phyloP scores from a whole-genome alignment of 2,329 filamentous ascomycete genomes.

The Zymoseptoria ardabiliae region DNA sequence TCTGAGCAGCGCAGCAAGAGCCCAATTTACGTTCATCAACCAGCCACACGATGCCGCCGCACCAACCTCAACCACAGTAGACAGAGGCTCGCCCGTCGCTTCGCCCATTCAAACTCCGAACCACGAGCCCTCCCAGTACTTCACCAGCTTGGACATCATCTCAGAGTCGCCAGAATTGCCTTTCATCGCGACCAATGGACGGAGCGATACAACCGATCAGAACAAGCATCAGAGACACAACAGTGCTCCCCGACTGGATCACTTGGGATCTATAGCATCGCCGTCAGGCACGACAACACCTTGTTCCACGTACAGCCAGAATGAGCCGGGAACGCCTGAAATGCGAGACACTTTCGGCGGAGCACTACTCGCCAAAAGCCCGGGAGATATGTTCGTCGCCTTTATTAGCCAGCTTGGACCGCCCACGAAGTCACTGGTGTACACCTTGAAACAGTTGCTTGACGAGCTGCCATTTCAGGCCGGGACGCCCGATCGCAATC shows the following conservation, averaged over 20 bases:
- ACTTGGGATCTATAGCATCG: background rate
- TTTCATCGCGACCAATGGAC: background rate
- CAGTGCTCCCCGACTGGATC: background rate
- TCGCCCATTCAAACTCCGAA: background rate
- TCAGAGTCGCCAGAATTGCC: conserved; percentile 32
- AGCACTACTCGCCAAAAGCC: conserved; percentile 16
- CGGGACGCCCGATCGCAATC: conserved; percentile 24
- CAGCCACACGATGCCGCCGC: conserved; percentile 38
- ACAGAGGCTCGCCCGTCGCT: background rate
- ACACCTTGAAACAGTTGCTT: conserved; percentile 80
- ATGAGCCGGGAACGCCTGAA: background rate
- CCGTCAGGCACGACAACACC: background rate
- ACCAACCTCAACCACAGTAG: background rate
- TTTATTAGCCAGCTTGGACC: conserved; percentile 87
- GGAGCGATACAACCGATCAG: background rate
- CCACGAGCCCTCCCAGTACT: conserved; percentile 9
- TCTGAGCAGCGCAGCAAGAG: conserved; percentile 77
- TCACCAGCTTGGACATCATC: conserved; percentile 36
- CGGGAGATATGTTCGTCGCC: conserved; percentile 80
- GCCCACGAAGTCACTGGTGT: conserved; percentile 92
- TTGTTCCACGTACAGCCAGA: background rate
- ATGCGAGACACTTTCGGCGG: background rate
- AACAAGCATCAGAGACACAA: background rate
- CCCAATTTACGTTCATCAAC: conserved; percentile 77
- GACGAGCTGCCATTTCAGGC: conserved; percentile 69